Evolutionary conservation across 331 rosid species (phyloP), one percentile per base, ranked within the genome.

Genomic region (Acacia pycnantha): DNA sequence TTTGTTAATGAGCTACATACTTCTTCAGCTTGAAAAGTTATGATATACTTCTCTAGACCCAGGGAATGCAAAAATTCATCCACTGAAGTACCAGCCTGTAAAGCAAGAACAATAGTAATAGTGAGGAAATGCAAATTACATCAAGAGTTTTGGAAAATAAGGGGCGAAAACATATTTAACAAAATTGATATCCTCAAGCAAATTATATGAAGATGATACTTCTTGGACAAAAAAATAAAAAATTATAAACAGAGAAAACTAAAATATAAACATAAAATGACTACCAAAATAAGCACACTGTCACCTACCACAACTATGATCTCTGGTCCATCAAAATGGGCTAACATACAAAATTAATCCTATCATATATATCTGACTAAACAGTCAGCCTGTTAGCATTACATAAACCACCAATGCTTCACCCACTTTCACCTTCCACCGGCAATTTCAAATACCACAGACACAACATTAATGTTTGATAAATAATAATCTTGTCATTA

Each of bases 11-110:
- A 8, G 74, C 18, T 59, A 66, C 97, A 70, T 93, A 96, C 99
- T 82, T 96, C 99, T 92, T 96, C 98, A 40, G 97, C 99, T 87
- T 96, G 98, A 90, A 96, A 92, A 61, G 92, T 91, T 75, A 96
- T 90, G 83, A 89, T 85, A 90, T 96, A 96, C 88, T 96, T 96
- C 81, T 94, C 98, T 4, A 96, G 99, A 87, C 90, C 97, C 95
- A 95, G 66, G 59, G 98, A 90, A 76, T 76, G 88, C 90, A 96
- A 89, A 87, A 96, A 96, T 4, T 87, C 98, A 85, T 93, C 94
- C 81, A 96, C 92, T 46, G 95, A 87, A 73, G 88, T 26, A 74
- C 79, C 93, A 65, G 74, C 92, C 98, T 96, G 97, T 73, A 88
- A 84, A 82, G 79, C 41, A 86, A 79, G 53, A 86, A 76, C 71